A percentile compares a stretch with the other conserved stretches of the same genome.
Evolutionary conservation across 2,329 filamentous ascomycete genomes (phyloP).

Genomic region (Fusarium algeriense): DNA sequence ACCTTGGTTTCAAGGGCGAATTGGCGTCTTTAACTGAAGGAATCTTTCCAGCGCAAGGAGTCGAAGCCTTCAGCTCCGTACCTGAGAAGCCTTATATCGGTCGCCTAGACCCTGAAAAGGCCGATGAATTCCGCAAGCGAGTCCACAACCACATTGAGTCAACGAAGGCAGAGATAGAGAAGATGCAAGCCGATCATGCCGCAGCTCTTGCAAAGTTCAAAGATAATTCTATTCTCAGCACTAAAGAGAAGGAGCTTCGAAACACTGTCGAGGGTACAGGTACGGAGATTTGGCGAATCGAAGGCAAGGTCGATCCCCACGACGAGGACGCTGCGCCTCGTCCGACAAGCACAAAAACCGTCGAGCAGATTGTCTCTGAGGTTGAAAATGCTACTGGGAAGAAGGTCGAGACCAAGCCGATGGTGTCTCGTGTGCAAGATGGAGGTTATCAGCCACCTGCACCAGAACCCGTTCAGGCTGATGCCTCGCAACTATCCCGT

Average conservation of each 20-base stretch:
- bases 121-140: conserved; percentile 85
- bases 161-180: conserved; percentile 84
- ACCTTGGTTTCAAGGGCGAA: conserved; percentile 86
- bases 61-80: conserved; percentile 59
- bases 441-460: conserved; percentile 78
- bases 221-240: conserved; percentile 75
- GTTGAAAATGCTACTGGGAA: conserved; percentile 79
- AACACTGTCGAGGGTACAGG: conserved; percentile 71
- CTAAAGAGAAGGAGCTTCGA: conserved; percentile 82
- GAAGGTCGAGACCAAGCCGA: conserved; percentile 72
- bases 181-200: conserved; percentile 83
- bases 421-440: conserved; percentile 79
- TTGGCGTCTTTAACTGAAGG: conserved; percentile 84
- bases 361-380: conserved; percentile 80
- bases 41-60: conserved; percentile 77
- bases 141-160: conserved; percentile 78
- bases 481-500: conserved; percentile 59
- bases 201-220: conserved; percentile 80
- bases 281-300: conserved; percentile 72
- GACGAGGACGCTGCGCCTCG: conserved; percentile 60
- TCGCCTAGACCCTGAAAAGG: conserved; percentile 78
- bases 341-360: conserved; percentile 61
- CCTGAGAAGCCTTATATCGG: conserved; percentile 70
- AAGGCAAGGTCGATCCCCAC: conserved; percentile 64
- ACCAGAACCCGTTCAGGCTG: conserved; percentile 57